Percentiles rank a stretch among this genome's conserved stretches.
phyloP scores from a whole-genome alignment of 148 eudicot species.

The Rhododendron ferrugineum region DNA sequence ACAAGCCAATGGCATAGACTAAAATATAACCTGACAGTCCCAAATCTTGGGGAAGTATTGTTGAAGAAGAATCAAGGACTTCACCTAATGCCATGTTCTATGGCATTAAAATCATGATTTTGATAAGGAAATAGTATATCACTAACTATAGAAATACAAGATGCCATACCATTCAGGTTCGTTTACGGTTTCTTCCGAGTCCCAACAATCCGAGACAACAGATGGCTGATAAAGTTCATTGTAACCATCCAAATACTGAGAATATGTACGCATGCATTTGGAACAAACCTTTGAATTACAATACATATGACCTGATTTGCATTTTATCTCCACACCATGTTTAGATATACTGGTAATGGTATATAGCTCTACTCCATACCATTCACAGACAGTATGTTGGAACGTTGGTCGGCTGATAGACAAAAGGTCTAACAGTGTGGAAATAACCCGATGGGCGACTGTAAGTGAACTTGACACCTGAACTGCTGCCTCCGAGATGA shows the following conservation, averaged over 20 bases:
- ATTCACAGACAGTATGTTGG: slow-evolving; percentile 60
- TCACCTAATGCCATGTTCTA: background rate
- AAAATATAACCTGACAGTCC: background rate
- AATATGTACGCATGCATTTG: background rate
- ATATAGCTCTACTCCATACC: background rate
- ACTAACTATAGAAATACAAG: background rate
- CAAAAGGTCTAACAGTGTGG: slow-evolving; percentile 70
- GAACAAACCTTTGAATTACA: background rate
- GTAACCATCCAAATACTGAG: background rate
- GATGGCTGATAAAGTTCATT: background rate
- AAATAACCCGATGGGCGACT: slow-evolving; percentile 69
- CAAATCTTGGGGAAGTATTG: background rate
- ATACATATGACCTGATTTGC: background rate
- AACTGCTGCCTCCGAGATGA: slow-evolving; percentile 44
- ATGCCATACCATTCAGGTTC: background rate
- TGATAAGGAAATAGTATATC: background rate
- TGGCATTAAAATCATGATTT: background rate
- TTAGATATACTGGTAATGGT: background rate
- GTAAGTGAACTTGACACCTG: slow-evolving; percentile 83
- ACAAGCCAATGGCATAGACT: background rate
- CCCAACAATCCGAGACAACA: background rate
- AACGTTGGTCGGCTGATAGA: slow-evolving; percentile 47
- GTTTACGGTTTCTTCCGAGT: background rate
- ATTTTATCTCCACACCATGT: background rate
- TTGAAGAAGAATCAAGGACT: background rate